Conservation (phyloP, 2,329 filamentous ascomycete genomes). For the Emergomyces pasteurianus region DNA sequence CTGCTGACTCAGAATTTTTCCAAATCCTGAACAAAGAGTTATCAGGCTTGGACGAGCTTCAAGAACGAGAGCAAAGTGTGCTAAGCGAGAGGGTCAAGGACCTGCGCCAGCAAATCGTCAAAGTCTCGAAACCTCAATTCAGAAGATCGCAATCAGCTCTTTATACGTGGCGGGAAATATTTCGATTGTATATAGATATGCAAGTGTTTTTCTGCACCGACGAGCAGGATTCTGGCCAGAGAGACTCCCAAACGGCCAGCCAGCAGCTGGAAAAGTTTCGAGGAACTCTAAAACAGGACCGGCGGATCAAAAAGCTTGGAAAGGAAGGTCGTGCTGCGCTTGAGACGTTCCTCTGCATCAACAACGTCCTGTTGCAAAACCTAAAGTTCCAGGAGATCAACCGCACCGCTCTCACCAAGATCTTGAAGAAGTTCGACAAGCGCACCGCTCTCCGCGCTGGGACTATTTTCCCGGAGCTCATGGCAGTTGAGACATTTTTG, state of each 20-base stretch:
- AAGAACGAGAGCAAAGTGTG: slow-evolving; percentile 51
- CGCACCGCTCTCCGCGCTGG: slow-evolving; percentile 62
- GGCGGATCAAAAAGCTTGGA: slow-evolving; percentile 46
- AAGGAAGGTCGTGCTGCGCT: slow-evolving; percentile 52
- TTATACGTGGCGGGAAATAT: slow-evolving; percentile 66
- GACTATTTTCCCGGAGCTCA: slow-evolving; percentile 47
- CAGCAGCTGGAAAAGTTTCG: slow-evolving; percentile 61
- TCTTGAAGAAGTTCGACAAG: slow-evolving; percentile 88
- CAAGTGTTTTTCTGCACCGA: slow-evolving; percentile 71
- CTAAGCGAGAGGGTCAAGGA: slow-evolving; percentile 52
- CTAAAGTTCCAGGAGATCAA: slow-evolving; percentile 81
- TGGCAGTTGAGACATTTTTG: slow-evolving; percentile 50
- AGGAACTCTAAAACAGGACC: slow-evolving; percentile 39
- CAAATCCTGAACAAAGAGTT: slow-evolving; percentile 61
- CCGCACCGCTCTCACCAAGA: slow-evolving; percentile 63
- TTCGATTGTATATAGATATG: slow-evolving; percentile 68
- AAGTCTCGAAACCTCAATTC: slow-evolving; percentile 49
- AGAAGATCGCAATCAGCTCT: slow-evolving; percentile 53
- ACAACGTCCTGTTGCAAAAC: slow-evolving; percentile 63
- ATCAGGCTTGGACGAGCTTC: slow-evolving; percentile 54
- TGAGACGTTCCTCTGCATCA: slow-evolving; percentile 58
- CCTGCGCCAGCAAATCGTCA: slow-evolving; percentile 53
- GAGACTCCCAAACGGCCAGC: slow-evolving; percentile 54
- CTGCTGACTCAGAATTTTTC: slow-evolving; percentile 72
- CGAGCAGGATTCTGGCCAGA: slow-evolving; percentile 56